Base-by-base conservation (phyloP, 2,329 filamentous ascomycete species). In the Gnomoniopsis smithogilvyi region DNA sequence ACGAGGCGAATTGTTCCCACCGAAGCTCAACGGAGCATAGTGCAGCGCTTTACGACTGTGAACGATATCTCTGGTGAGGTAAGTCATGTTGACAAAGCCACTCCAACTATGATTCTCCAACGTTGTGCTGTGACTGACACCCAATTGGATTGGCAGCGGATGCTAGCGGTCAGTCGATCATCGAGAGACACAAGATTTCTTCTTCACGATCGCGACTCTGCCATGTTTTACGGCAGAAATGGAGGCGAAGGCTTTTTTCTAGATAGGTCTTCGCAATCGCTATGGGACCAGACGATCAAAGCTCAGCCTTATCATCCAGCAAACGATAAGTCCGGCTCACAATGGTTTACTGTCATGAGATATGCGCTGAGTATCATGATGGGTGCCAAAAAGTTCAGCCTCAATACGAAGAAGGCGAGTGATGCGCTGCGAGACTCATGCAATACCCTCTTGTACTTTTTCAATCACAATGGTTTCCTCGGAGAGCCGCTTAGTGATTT, bases 41-140 rank as follows among this genome's bases (percentile, higher is more conserved):
- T 56, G 33, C 54, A 56, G 22, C 54, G 54, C 54, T 56, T 56
- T 7, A 50, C 54, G 17, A 56, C 34, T 4, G 11, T 30, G 12
- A 56, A 45, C 7, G 46, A 56, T 14, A 30, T 33, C 15, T 41
- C 30, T 15, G 53, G 46, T 10, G 8, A 10, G 19, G 53, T 56
- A 38, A 56, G 53, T 41, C 15, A 3, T 12, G 12, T 17, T 4
- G 12, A n/a, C 3, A 8, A 30, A 4, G 34, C 1, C 7, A 33
- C 24, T 11, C 4, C 7, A 34, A 50, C n/a, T n/a, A n/a, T n/a
- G n/a, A n/a, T 50, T 30, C 26, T 50, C 6, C n/a, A n/a, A 34
- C 12, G 17, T 50, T 50, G 2, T 30, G 2, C 10, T 33, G 2
- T 19, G 33, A 2, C 33, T n/a, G 17, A 34, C 33, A 33, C n/a